Evolutionary conservation across 306 rosid species (phyloP), one percentile per base, ranked within the genome.

Genomic region (Cicer chorassanicum): DNA sequence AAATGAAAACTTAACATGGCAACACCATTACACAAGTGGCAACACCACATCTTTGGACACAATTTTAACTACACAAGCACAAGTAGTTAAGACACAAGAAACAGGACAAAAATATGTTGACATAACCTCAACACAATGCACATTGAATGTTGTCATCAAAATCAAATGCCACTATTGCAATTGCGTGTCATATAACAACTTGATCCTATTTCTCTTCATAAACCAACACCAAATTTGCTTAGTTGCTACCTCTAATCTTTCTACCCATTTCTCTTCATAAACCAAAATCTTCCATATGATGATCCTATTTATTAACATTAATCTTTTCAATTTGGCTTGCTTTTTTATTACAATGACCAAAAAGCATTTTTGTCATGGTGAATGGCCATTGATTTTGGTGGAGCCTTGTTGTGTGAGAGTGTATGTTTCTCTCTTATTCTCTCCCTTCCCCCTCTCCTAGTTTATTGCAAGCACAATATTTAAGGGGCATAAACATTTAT

Each of bases 91-190:
- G 38, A 15, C 0, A 69, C n/a, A 16, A 49, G 21, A 69, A 39
- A 75, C 13, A 48, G 7, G 69, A 80, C 77, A 87, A 55, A 70
- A 65, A 72, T 74, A 86, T 91, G 97, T 88, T 78, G 93, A 82
- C 96, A 91, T 88, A 62, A 71, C 76, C 3, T 79, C 44, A 48
- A 45, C 78, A 83, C 15, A 19, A 12, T 69, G 59, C 18, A 21
- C 42, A 24, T 6, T 29, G 14, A 81, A 78, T 86, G 87, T 81
- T 72, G 89, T 75, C 89, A 83, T 86, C 38, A 45, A 73, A 81
- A 74, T 76, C 70, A 48, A 54, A 55, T 51, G 51, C 29, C 49
- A 14, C 7, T n/a, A 10, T 86, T 54, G 64, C 59, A 21, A 16
- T 45, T 54, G 43, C 55, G 61, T 18, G 9, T 51, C 44, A 38